Evolutionary conservation across 2,329 filamentous ascomycete species (phyloP).

Genomic region (Rhinocladiella similis): DNA sequence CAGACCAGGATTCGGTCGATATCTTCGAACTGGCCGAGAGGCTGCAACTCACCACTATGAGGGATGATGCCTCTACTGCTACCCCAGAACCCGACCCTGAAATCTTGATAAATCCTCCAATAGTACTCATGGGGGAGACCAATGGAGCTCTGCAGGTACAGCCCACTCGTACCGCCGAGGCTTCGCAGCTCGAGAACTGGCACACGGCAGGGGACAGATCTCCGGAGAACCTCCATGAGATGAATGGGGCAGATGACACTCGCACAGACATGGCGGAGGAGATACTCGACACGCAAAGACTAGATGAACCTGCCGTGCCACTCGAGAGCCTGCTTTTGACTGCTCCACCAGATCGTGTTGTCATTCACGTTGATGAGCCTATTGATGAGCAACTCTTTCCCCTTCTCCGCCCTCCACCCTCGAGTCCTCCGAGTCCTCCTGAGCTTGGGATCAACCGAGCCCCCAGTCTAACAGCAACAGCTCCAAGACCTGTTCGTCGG

Average conservation of each 20-base stretch:
- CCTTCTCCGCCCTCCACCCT: not conserved
- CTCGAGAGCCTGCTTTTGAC: not conserved
- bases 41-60: slow-evolving; percentile 6
- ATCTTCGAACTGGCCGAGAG: slow-evolving; percentile 17
- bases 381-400: slow-evolving; percentile 11
- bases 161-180: too few relatives aligned
- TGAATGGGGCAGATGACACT: not conserved
- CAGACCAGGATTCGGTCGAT: slow-evolving; percentile 15
- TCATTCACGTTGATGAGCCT: slow-evolving; percentile 5
- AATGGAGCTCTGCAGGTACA: not conserved
- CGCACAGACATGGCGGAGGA: not conserved
- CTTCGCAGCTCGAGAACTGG: not conserved
- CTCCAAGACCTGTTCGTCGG: slow-evolving; percentile 23
- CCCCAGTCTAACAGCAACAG: slow-evolving; percentile 14
- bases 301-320: not conserved
- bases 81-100: slow-evolving; percentile 23
- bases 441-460: slow-evolving; percentile 20
- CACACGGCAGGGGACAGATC: not conserved
- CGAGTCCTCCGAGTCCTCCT: slow-evolving; percentile 9
- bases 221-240: not conserved
- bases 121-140: not conserved
- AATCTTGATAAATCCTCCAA: not conserved
- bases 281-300: not conserved
- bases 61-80: slow-evolving; percentile 17
- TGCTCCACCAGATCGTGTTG: too few relatives aligned